Percentiles rank a stretch among this genome's conserved stretches.
Evolutionary conservation across 176 grass and related monocot species (phyloP).

Genomic region (Alloteropsis semialata): DNA sequence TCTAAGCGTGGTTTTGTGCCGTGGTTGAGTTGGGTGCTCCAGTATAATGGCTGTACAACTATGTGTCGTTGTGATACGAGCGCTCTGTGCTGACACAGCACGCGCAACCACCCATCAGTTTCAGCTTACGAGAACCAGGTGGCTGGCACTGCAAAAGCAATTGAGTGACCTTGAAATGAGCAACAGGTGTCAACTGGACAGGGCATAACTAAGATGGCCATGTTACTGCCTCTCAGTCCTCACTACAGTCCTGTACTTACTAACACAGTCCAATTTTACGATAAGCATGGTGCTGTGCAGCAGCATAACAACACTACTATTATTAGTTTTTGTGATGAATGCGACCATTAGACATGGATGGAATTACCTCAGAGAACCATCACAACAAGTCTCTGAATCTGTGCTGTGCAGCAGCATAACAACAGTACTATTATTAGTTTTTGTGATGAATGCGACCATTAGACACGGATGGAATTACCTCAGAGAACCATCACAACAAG

Average conservation of each 20-base stretch:
- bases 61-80: constrained; percentile 19
- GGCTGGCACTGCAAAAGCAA: not conserved
- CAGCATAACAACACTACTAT: not conserved
- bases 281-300: not conserved
- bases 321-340: not conserved
- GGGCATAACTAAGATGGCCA: not conserved
- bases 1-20: constrained; percentile 1
- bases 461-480: too few relatives aligned
- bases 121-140: not conserved
- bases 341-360: not conserved
- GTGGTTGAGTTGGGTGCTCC: not conserved
- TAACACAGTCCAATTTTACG: not conserved
- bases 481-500: not conserved
- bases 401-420: too few relatives aligned
- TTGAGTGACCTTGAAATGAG: not conserved
- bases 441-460: too few relatives aligned
- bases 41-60: constrained; percentile 34
- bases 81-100: constrained; percentile 27
- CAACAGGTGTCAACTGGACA: not conserved
- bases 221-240: not conserved
- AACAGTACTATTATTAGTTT: too few relatives aligned
- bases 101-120: constrained; percentile 11
- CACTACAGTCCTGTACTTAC: not conserved
- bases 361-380: too few relatives aligned
- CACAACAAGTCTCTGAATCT: too few relatives aligned